Conservation (phyloP, 208 protist species). For the Wallacemonas collosoma region DNA sequence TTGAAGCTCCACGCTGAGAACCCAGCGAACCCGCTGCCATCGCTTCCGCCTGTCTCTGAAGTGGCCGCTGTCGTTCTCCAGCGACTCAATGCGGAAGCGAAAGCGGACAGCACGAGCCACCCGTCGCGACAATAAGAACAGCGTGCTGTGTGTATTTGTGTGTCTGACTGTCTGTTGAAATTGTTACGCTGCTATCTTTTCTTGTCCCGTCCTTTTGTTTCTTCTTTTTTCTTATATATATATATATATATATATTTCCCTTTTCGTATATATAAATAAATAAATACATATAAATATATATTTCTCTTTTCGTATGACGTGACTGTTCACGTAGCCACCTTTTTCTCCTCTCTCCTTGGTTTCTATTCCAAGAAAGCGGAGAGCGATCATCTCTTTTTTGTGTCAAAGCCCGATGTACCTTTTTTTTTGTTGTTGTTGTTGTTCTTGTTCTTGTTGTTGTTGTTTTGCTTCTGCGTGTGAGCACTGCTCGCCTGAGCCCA, state of each 20-base stretch:
- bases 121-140: background rate
- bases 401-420: too few relatives aligned
- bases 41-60: background rate
- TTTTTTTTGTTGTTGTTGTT: constrained; percentile 6
- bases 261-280: too few relatives aligned
- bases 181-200: background rate
- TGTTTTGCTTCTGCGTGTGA: background rate
- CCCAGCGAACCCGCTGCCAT: constrained; percentile 50
- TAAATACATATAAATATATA: background rate
- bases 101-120: background rate
- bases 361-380: too few relatives aligned
- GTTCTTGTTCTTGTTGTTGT: constrained; percentile 11
- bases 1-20: constrained; percentile 55
- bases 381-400: too few relatives aligned
- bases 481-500: background rate
- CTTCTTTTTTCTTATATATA: background rate
- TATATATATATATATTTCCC: background rate
- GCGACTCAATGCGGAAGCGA: background rate
- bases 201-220: background rate
- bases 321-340: too few relatives aligned
- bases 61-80: background rate
- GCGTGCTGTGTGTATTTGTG: background rate
- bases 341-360: too few relatives aligned
- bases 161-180: background rate
- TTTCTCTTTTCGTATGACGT: too few relatives aligned